These are phyloP conservation scores for Marchantia paleacea DNA, from an alignment of 225 moss, liverwort and hornwort genomes.

Conservation along the genomic window DNA sequence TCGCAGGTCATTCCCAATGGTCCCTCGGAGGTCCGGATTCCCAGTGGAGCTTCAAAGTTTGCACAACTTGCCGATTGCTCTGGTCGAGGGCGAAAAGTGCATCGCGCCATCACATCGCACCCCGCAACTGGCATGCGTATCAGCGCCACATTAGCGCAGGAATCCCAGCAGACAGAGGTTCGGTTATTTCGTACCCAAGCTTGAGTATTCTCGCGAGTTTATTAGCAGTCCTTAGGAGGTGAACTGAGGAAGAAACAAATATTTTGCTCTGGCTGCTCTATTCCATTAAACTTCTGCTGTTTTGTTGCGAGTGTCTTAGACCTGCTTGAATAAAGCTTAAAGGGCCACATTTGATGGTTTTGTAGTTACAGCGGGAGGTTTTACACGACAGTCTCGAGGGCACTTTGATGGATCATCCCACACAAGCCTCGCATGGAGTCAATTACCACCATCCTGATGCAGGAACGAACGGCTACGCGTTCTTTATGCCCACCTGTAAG, in stretches of 20 bases:
- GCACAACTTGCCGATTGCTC: not conserved
- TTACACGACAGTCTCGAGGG: not conserved
- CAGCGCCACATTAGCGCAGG: not conserved
- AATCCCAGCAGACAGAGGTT: conserved; percentile 2
- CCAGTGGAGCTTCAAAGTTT: not conserved
- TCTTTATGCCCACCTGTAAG: conserved; percentile 25
- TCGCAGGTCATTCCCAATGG: not conserved
- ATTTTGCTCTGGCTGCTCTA: not conserved
- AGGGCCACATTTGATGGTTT: not conserved
- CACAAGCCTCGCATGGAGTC: conserved; percentile 12
- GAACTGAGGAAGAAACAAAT: not conserved
- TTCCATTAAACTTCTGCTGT: too few relatives aligned
- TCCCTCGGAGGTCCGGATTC: not conserved
- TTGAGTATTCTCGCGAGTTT: not conserved
- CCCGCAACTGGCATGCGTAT: not conserved
- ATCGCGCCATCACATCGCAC: not conserved
- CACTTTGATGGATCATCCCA: not conserved
- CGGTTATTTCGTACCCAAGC: not conserved
- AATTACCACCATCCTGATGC: conserved; percentile 20
- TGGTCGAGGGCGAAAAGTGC: not conserved
- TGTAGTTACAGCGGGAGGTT: not conserved
- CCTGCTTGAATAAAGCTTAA: too few relatives aligned
- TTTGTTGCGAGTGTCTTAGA: too few relatives aligned
- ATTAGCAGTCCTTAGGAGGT: not conserved
- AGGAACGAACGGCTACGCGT: conserved; percentile 18